A percentile compares a stretch with the other conserved stretches of the same genome.
Evolutionary conservation across 208 protist genomes (phyloP).

Genomic region (Trypanosoma avium): DNA sequence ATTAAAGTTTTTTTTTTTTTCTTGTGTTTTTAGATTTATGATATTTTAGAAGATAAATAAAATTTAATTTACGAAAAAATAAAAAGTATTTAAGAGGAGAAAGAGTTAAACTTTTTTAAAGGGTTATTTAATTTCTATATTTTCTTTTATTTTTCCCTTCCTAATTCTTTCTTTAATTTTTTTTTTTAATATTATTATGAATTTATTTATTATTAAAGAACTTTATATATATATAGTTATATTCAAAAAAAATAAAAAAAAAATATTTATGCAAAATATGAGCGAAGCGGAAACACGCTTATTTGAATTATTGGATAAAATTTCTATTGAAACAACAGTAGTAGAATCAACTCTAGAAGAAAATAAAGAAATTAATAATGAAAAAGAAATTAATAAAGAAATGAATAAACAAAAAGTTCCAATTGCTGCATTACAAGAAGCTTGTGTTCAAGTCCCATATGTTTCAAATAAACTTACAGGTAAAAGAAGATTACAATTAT

Average conservation of each 20-base stretch:
- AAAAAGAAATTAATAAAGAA: not conserved
- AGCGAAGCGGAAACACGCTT: conserved; percentile 21
- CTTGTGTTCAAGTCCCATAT: conserved; percentile 58
- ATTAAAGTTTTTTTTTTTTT: not conserved
- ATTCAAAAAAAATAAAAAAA: not conserved
- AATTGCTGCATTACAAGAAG: conserved; percentile 45
- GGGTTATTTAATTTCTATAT: conserved; percentile 3
- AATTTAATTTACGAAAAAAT: too few relatives aligned
- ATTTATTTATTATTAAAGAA: not conserved
- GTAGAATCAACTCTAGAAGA: too few relatives aligned
- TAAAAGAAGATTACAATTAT: conserved; percentile 46
- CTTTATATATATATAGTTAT: conserved; percentile 3
- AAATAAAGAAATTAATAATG: too few relatives aligned
- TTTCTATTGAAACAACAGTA: too few relatives aligned
- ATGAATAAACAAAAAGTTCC: not conserved
- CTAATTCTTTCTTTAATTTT: not conserved
- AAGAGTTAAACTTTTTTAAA: not conserved
- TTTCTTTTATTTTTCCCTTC: conserved; percentile 22
- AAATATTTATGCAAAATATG: conserved; percentile 14
- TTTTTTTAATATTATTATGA: conserved; percentile 13
- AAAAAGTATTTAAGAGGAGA: not conserved
- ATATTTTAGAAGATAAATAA: too few relatives aligned
- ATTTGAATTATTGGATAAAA: conserved; percentile 21
- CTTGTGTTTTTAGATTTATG: too few relatives aligned
- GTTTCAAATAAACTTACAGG: conserved; percentile 45